These are phyloP conservation scores for Fraxinus velutina DNA, from an alignment of 305 asterid species.

Conservation along the genomic window DNA sequence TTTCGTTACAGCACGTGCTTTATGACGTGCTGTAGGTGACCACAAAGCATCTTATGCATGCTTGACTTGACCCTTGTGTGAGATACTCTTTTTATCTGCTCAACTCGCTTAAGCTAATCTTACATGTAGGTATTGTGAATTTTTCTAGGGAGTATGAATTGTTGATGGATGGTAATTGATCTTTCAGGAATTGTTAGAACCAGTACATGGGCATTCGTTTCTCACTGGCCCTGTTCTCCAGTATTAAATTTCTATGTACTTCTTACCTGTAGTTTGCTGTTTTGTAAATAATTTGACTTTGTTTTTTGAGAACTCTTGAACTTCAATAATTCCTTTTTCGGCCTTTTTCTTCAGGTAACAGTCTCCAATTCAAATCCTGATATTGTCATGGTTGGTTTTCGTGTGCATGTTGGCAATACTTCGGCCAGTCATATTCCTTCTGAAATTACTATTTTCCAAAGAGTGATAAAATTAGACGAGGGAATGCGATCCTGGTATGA, in stretches of 20 bases:
- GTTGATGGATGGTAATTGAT: background rate
- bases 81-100: background rate
- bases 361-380: slow-evolving; percentile 95
- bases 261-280: background rate
- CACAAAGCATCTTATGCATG: background rate
- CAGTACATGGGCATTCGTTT: background rate
- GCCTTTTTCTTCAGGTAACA: slow-evolving; percentile 53
- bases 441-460: slow-evolving; percentile 77
- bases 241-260: background rate
- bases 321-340: slow-evolving; percentile 21
- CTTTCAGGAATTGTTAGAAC: background rate
- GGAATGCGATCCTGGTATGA: slow-evolving; percentile 99
- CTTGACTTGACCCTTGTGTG: background rate
- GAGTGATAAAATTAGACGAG: slow-evolving; percentile 85
- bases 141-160: background rate
- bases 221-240: background rate
- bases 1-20: background rate
- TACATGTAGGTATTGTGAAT: background rate
- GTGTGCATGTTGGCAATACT: slow-evolving; percentile 88
- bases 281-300: slow-evolving; percentile 8
- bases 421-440: slow-evolving; percentile 92
- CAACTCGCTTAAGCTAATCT: background rate
- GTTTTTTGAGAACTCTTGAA: slow-evolving; percentile 14
- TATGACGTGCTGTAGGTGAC: background rate
- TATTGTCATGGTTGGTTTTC: slow-evolving; percentile 94